Percentiles rank a stretch among this genome's conserved stretches.
Conservation (phyloP, 2,329 filamentous ascomycete species). For the Alternaria gaisen region DNA sequence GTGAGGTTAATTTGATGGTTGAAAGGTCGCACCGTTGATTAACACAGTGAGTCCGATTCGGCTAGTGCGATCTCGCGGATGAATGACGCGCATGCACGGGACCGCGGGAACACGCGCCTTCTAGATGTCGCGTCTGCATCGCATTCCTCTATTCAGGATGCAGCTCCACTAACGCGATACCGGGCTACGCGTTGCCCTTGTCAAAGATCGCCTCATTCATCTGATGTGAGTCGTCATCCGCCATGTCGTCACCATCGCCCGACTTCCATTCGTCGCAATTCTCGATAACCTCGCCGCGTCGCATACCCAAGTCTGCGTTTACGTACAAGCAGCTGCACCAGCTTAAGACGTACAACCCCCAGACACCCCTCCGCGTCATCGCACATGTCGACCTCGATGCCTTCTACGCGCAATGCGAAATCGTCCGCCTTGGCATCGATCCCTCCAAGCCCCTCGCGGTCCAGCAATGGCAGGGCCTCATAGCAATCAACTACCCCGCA, state of each 20-base stretch:
- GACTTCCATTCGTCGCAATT: slow-evolving; percentile 59
- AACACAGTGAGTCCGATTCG: slow-evolving; percentile 3
- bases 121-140: slow-evolving; percentile 9
- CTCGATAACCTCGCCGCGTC: slow-evolving; percentile 47
- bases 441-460: slow-evolving; percentile 86
- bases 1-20: background rate
- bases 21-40: background rate
- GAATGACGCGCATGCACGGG: slow-evolving; percentile 49
- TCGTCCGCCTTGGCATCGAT: slow-evolving; percentile 79
- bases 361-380: slow-evolving; percentile 83
- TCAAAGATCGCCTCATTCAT: background rate
- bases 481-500: slow-evolving; percentile 95
- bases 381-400: slow-evolving; percentile 96
- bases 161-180: background rate
- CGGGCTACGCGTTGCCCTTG: background rate
- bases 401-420: slow-evolving; percentile 95
- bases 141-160: slow-evolving; percentile 8
- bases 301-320: slow-evolving; percentile 71
- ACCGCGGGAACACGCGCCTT: slow-evolving; percentile 43
- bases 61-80: slow-evolving; percentile 31
- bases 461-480: slow-evolving; percentile 93
- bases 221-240: slow-evolving; percentile 14
- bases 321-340: slow-evolving; percentile 84
- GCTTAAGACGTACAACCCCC: slow-evolving; percentile 73
- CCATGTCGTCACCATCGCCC: slow-evolving; percentile 59